A percentile compares a stretch with the other conserved stretches of the same genome.
These are phyloP conservation scores for Leucocoprinus birnbaumii DNA, from an alignment of 768 basidiomycete species.

Conservation along the genomic window DNA sequence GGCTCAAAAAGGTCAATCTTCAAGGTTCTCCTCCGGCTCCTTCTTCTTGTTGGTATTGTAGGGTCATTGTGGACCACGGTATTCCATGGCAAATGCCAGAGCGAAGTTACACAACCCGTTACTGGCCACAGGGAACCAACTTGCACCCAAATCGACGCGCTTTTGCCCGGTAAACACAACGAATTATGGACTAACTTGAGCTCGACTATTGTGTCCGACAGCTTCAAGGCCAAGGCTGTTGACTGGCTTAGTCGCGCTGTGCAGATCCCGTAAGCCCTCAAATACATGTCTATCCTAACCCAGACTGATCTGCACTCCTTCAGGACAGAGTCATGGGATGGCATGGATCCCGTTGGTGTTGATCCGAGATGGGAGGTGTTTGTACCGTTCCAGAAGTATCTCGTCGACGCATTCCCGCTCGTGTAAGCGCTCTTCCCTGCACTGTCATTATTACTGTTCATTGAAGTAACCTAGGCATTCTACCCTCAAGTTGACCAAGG, in stretches of 20 bases:
- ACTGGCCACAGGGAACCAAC: background rate
- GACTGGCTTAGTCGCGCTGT: conserved; percentile 49
- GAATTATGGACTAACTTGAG: conserved; percentile 32
- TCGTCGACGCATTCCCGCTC: conserved; percentile 53
- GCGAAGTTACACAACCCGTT: background rate
- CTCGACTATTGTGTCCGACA: conserved; percentile 27
- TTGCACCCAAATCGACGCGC: conserved; percentile 35
- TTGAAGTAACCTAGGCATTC: conserved; percentile 40
- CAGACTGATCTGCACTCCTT: conserved; percentile 1
- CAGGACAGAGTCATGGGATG: conserved; percentile 55
- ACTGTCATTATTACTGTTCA: background rate
- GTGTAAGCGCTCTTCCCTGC: conserved; percentile 32
- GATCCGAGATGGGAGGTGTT: conserved; percentile 59
- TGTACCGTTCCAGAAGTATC: conserved; percentile 50
- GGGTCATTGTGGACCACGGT: background rate
- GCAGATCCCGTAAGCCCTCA: conserved; percentile 34
- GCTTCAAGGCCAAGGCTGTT: conserved; percentile 38
- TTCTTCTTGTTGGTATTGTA: background rate
- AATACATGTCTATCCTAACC: background rate
- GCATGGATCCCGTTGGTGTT: conserved; percentile 41
- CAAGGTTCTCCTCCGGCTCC: conserved; percentile 1
- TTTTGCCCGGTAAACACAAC: conserved; percentile 37
- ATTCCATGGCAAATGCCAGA: background rate
- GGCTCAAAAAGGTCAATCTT: background rate
- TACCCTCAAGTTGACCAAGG: conserved; percentile 55